Evolutionary conservation across 2,329 filamentous ascomycete species (phyloP).

Genomic region (Coniochaeta sp.): DNA sequence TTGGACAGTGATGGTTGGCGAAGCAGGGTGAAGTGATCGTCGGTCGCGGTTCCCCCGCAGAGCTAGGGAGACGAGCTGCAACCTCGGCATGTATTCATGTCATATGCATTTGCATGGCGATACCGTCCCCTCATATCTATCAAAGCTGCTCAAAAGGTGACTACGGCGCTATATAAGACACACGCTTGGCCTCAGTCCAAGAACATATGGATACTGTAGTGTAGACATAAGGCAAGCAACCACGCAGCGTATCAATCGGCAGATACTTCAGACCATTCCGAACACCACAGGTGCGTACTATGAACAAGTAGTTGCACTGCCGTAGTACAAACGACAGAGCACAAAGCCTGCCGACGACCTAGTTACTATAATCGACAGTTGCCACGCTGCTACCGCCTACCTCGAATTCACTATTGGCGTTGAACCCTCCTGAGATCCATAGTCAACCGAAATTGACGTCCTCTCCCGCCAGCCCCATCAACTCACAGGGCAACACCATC

Average conservation of each 20-base stretch:
- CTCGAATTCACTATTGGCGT: too few species aligned
- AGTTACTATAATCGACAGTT: too few species aligned
- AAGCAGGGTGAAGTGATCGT: neutral
- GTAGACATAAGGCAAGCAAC: neutral
- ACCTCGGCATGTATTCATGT: neutral
- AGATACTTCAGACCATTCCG: neutral
- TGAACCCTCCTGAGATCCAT: too few species aligned
- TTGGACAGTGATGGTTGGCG: neutral
- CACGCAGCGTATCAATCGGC: neutral
- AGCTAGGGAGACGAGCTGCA: neutral
- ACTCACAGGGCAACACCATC: neutral
- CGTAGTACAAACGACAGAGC: too few species aligned
- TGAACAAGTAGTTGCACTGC: too few species aligned
- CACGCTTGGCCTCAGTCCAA: neutral
- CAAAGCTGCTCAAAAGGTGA: neutral
- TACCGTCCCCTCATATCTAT: neutral
- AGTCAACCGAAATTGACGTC: too few species aligned
- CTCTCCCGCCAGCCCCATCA: neutral
- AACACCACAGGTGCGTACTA: neutral
- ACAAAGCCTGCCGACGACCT: too few species aligned
- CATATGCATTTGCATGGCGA: neutral
- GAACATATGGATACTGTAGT: neutral
- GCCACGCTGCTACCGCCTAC: too few species aligned
- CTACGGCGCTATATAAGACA: neutral
- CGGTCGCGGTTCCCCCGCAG: neutral